Evolutionary conservation across 306 rosid species (phyloP), one percentile per base, ranked within the genome.

Genomic region (Hylodesmum podocarpum): DNA sequence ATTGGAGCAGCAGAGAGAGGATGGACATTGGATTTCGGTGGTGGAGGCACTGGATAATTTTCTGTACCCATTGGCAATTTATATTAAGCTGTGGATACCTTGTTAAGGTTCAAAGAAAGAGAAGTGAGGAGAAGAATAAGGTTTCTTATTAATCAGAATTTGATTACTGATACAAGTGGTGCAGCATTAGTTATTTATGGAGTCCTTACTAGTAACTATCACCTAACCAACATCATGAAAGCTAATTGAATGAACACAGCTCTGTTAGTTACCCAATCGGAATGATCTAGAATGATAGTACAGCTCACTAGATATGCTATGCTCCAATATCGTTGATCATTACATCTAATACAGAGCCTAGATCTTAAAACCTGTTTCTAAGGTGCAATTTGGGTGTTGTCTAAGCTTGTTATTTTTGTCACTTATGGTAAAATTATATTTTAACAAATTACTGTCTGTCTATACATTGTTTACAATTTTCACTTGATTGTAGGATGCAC

Each of bases 401-500:
- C 9, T 22, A 44, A 66, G 64, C 72, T 28, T 37, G 31, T 16
- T 75, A 22, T 72, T 67, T 54, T 63, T 16, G 29, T 66, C 64
- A 67, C 25, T 83, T 73, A 41, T 16, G 27, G 27, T 70, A 18
- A 69, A 33, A 47, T 61, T 66, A 13, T 39, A 62, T 39, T 66
- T 24, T 73, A 81, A 61, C 21, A 24, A 41, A 10, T 41, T 51
- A 31, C 67, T 76, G 46, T 22, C 19, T 36, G 58, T 81, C 39
- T 53, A 67, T 73, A 49, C 69, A 70, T 21, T 41, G 47, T 43
- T 47, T 66, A 51, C 15, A 57, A 25, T 72, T 54, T 77, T 77
- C 46, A 39, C 43, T 59, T 80, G 62, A 49, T 85, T 69, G 64
- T 86, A 93, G 97, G 95, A 94, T 80, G 94, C 97, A 43, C 98